Conservation (phyloP, 768 basidiomycete genomes). For the Dendrothele bispora region DNA sequence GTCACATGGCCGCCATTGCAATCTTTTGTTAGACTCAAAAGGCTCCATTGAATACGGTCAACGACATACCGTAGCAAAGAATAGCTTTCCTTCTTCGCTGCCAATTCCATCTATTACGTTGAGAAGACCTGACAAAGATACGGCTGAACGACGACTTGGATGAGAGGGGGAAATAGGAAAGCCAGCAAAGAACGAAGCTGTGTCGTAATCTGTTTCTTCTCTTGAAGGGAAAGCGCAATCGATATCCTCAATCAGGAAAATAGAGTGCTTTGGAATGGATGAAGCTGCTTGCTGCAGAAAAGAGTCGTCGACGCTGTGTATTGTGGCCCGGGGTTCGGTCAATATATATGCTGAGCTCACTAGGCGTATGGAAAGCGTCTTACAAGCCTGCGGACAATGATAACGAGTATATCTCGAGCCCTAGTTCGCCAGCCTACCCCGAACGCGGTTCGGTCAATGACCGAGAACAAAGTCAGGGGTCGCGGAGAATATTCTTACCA, state of each 20-base stretch:
- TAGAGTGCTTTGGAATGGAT: slow-evolving; percentile 25
- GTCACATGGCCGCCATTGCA: too few species aligned
- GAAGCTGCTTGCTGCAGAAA: slow-evolving; percentile 24
- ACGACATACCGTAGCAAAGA: slow-evolving; percentile 54
- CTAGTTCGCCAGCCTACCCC: slow-evolving; percentile 64
- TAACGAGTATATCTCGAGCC: slow-evolving; percentile 78
- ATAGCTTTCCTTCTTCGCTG: slow-evolving; percentile 60
- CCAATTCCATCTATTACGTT: slow-evolving; percentile 62
- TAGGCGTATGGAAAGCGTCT: too few species aligned
- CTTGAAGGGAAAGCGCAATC: too few species aligned
- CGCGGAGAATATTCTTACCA: slow-evolving; percentile 26
- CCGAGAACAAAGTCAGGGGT: not conserved
- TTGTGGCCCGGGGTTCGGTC: too few species aligned
- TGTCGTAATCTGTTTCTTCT: too few species aligned
- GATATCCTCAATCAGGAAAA: slow-evolving; percentile 28
- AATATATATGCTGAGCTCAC: too few species aligned
- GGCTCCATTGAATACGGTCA: not conserved
- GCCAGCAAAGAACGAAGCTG: too few species aligned
- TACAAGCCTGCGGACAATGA: slow-evolving; percentile 54
- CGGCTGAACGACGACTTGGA: slow-evolving; percentile 27
- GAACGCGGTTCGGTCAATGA: slow-evolving; percentile 2
- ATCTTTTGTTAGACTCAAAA: too few species aligned
- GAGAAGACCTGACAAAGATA: slow-evolving; percentile 54
- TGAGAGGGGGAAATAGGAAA: too few species aligned
- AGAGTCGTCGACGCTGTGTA: slow-evolving; percentile 29